Percentiles rank a stretch among this genome's conserved stretches.
Conservation (phyloP, 495 filamentous ascomycete species). For the Penicillium coffeae region DNA sequence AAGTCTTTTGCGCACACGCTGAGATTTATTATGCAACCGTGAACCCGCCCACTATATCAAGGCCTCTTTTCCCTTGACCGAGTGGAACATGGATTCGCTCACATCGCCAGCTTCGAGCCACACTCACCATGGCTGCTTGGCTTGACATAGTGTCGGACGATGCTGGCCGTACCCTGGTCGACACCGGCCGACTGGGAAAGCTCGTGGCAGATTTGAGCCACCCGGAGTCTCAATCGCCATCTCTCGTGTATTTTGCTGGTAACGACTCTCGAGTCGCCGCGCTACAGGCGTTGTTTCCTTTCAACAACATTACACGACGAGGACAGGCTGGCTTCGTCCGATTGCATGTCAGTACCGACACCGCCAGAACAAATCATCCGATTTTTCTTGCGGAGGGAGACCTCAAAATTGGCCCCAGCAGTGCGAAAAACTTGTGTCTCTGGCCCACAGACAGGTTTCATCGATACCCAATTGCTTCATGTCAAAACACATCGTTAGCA, state of each 20-base stretch:
- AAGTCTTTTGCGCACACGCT: too few relatives aligned
- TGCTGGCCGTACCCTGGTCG: background rate
- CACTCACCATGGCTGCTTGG: conserved; percentile 2
- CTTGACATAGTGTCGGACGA: background rate
- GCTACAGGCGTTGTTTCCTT: background rate
- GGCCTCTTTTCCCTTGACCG: background rate
- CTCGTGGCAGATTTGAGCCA: background rate
- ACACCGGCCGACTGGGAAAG: background rate
- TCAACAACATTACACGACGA: background rate
- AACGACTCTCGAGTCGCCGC: background rate
- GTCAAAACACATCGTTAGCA: background rate
- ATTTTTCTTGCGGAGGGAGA: conserved; percentile 12
- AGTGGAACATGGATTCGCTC: background rate
- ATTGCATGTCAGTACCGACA: conserved; percentile 1
- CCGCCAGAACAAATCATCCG: conserved; percentile 2
- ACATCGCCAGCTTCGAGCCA: background rate
- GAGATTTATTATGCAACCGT: background rate
- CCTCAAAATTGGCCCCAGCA: background rate
- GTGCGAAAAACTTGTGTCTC: conserved; percentile 1
- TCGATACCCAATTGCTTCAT: conserved; percentile 1
- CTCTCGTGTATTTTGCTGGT: background rate
- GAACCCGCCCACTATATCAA: background rate
- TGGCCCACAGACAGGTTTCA: conserved; percentile 4
- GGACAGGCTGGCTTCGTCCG: background rate
- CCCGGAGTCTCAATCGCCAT: background rate